Conservation (phyloP, 2,329 filamentous ascomycete species). For the Leptosphaerulina australis region DNA sequence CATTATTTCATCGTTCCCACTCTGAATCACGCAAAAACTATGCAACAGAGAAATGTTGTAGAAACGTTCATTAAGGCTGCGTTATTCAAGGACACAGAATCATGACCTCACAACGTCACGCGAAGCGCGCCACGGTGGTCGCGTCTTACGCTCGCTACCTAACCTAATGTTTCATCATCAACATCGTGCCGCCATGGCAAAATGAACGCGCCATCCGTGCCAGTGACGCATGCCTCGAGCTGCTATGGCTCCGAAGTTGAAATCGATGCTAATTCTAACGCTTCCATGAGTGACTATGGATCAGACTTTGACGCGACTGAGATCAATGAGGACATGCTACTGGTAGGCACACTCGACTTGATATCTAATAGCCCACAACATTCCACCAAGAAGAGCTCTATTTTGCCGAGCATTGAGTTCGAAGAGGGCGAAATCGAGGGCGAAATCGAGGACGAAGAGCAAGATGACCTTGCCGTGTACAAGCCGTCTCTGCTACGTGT, state of each 20-base stretch:
- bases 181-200: constrained; percentile 22
- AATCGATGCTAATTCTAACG: constrained; percentile 56
- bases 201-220: constrained; percentile 30
- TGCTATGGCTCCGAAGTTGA: constrained; percentile 66
- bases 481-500: constrained; percentile 29
- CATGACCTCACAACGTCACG: constrained; percentile 24
- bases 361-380: constrained; percentile 1
- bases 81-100: neutral
- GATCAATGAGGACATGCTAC: constrained; percentile 10
- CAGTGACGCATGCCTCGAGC: constrained; percentile 44
- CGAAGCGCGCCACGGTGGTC: constrained; percentile 15
- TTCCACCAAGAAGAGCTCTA: constrained; percentile 10
- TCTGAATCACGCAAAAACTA: too few species aligned
- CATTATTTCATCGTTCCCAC: too few species aligned
- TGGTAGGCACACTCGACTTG: constrained; percentile 24
- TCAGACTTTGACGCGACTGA: constrained; percentile 60
- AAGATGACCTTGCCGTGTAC: constrained; percentile 54
- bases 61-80: neutral
- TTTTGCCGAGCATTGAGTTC: constrained; percentile 33
- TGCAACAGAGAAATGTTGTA: neutral
- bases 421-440: constrained; percentile 29
- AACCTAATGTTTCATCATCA: too few species aligned
- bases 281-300: constrained; percentile 65
- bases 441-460: constrained; percentile 27
- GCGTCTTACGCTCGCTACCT: constrained; percentile 15